Evolutionary conservation across 1,139 yeast genomes (phyloP), one percentile per base, ranked within the genome.

Genomic region (Kurtzmaniella natalensis): DNA sequence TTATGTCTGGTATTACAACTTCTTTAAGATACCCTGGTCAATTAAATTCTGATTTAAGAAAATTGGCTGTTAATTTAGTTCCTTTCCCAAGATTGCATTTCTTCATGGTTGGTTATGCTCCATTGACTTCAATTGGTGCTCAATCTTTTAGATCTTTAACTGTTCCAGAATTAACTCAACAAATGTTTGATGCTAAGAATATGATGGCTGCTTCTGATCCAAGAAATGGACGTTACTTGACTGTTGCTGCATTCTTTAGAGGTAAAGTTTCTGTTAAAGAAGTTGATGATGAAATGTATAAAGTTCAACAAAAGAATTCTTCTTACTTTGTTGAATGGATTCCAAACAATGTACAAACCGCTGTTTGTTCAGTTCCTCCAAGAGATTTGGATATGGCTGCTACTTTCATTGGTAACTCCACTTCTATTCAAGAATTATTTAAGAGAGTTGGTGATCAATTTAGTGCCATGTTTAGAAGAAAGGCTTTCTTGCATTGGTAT

Each of bases 171-270:
- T 76, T 87, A 55, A 85, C 95, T 34, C 95, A 85, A 65, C 96
- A 87, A 65, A 78, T 87, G 81, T 87, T 87, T 53, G 95, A 87
- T 58, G 73, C 95, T 41, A 81, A 79, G 60, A 87, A 86, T 61
- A 84, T 86, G 94, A 87, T 87, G 96, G 95, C 95, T 24, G 95
- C 94, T 32, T 77, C 92, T 11, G 94, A 87, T 61, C 95, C 95
- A 51, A 74, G 82, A 65, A 81, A 80, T 54, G 96, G 96, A 50
- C 79, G 94, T 57, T 87, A 87, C 65, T 72, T 87, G 57, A 86
- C 96, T n/a, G 95, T 86, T 38, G 95, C 95, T 33, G 88, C 95
- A 11, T 85, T 87, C 67, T 87, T 85, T 69, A 78, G 96, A 63
- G 96, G 96, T 64, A 83, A 85, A 52, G 95, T 84, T 34, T 82